Evolutionary conservation across 2,329 filamentous ascomycete genomes (phyloP).

Genomic region (Volutella citrinella): DNA sequence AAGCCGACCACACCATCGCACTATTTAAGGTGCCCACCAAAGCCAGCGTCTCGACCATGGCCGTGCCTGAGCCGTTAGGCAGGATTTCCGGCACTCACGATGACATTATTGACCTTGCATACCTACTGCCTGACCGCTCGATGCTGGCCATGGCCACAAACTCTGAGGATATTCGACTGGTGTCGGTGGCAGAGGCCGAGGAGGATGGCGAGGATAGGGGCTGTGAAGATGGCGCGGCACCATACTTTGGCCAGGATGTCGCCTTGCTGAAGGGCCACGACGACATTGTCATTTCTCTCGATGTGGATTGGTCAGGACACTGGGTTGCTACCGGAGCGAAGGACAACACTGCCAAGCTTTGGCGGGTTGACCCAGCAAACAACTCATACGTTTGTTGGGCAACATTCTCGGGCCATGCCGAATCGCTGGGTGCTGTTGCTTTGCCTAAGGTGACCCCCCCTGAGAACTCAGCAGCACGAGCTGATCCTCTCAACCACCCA

Average conservation of each 20-base stretch:
- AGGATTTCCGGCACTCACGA: slow-evolving; percentile 95
- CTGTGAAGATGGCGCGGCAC: slow-evolving; percentile 27
- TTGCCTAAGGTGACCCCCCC: slow-evolving; percentile 70
- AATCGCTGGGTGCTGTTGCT: slow-evolving; percentile 87
- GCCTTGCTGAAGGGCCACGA: slow-evolving; percentile 84
- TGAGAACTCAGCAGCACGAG: slow-evolving; percentile 66
- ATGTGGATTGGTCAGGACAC: slow-evolving; percentile 93
- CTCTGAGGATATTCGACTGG: slow-evolving; percentile 84
- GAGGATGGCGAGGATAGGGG: slow-evolving; percentile 20
- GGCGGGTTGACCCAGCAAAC: slow-evolving; percentile 76
- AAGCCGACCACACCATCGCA: slow-evolving; percentile 84
- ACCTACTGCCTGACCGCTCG: slow-evolving; percentile 75
- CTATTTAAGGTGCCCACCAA: slow-evolving; percentile 58
- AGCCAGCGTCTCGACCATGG: slow-evolving; percentile 30
- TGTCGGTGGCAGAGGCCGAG: slow-evolving; percentile 60
- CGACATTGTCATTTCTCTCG: slow-evolving; percentile 92
- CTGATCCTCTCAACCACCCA: slow-evolving; percentile 73
- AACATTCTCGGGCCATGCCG: slow-evolving; percentile 85
- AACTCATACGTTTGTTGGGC: slow-evolving; percentile 77
- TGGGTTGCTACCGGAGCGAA: slow-evolving; percentile 97
- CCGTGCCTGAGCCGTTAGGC: slow-evolving; percentile 55
- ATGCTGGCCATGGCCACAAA: slow-evolving; percentile 91
- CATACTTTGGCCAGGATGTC: slow-evolving; percentile 87
- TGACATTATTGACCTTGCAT: slow-evolving; percentile 93
- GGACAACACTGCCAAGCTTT: slow-evolving; percentile 90